Base-by-base conservation (phyloP, 1,284 basidiomycete genomes). In the Ustilago shanxiensis region DNA sequence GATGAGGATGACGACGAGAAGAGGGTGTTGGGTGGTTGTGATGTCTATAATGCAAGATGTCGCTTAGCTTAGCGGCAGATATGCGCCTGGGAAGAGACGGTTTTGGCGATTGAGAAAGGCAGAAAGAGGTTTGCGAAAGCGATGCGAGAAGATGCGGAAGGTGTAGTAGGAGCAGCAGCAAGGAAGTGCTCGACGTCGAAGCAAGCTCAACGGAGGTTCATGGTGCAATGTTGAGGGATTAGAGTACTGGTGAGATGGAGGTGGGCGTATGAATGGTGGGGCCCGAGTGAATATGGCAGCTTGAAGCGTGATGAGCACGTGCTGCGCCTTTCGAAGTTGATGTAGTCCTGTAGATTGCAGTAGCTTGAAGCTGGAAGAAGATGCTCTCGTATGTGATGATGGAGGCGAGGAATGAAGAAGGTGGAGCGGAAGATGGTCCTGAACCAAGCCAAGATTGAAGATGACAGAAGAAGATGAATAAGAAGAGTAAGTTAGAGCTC, bases 201-300 rank as follows among this genome's bases (percentile, higher is more conserved):
- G 45, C 59, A 18, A 24, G 26, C 22, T 49, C 49, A 62, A 20
- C 14, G n/a, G 28, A 62, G 39, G 60, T 54, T 39, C 60, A 62
- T 62, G 60, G 44, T 41, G 47, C 31, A 33, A 11, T 11, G 11
- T 6, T 20, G 41, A 44, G 16, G 41, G n/a, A 20, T 7, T 7
- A 5, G 41, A 20, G 8, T 20, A n/a, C n/a, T 44, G n/a, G 20
- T 20, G n/a, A 20, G 41, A 44, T 20, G 11, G 41, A 11, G 16
- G n/a, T 18, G 14, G 13, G 14, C 37, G 14, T 1, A 39, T 16
- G 14, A 39, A 16, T 16, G 37, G 9, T 18, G 18, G 18, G 37
- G 14, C 11, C 7, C 14, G 6, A 39, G n/a, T n/a, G n/a, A n/a
- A n/a, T 33, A 44, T 51, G 18, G 18, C 14, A 24, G 47, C 47